These are phyloP conservation scores for Schwanniomyces occidentalis DNA, from an alignment of 805 yeast genomes.

Conservation along the genomic window DNA sequence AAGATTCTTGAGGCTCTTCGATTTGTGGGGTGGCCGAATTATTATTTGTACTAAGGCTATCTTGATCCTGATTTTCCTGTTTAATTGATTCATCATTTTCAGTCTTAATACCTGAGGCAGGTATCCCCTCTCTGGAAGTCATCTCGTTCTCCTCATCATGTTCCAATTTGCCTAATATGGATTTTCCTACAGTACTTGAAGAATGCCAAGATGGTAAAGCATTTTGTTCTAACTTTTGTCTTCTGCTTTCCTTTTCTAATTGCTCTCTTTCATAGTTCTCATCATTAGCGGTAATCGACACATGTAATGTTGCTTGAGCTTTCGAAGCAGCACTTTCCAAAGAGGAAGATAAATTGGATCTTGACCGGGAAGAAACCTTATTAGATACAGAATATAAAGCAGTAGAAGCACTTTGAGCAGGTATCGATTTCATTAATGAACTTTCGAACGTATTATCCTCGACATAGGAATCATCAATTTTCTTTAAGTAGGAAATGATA, in stretches of 20 bases:
- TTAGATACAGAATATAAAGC: conserved; percentile 70
- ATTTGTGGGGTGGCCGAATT: conserved; percentile 12
- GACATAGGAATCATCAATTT: conserved; percentile 40
- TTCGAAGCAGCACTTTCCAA: conserved; percentile 53
- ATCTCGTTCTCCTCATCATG: conserved; percentile 39
- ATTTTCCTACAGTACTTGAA: conserved; percentile 82
- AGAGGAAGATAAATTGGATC: conserved; percentile 30
- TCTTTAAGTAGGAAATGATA: conserved; percentile 74
- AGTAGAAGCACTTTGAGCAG: conserved; percentile 69
- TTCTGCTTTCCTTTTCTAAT: conserved; percentile 64
- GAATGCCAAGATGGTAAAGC: conserved; percentile 97
- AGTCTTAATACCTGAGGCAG: conserved; percentile 14
- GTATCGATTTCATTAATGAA: conserved; percentile 77
- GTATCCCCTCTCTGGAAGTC: conserved; percentile 20
- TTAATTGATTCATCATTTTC: conserved; percentile 16
- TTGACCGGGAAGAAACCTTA: conserved; percentile 31
- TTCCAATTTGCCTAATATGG: conserved; percentile 55
- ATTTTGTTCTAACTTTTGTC: conserved; percentile 78
- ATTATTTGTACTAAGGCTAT: not conserved
- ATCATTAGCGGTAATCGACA: conserved; percentile 85
- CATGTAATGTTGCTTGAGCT: conserved; percentile 85
- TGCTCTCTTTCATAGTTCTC: conserved; percentile 69
- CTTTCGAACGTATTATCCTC: conserved; percentile 43
- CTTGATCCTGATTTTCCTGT: conserved; percentile 6
- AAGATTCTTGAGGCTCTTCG: conserved; percentile 11